Conservation (phyloP, 768 basidiomycete genomes). For the Fibroporia radiculosa region DNA sequence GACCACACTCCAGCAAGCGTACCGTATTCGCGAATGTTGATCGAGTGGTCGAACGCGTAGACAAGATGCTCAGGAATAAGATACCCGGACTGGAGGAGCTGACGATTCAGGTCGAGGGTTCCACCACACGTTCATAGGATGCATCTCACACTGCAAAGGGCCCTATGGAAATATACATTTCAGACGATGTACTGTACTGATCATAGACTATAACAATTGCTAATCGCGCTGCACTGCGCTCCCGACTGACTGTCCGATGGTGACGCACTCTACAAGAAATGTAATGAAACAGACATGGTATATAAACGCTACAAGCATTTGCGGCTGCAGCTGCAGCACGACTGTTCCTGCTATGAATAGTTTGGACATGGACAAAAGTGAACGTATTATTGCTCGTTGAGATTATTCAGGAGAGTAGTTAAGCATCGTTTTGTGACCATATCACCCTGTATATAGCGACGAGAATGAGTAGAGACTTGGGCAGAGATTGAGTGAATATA, state of each 20-base stretch:
- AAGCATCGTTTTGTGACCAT: constrained; percentile 97
- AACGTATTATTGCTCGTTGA: constrained; percentile 42
- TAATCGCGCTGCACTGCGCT: constrained; percentile 3
- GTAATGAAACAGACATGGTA: constrained; percentile 6
- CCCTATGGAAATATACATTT: constrained; percentile 2
- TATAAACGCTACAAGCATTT: constrained; percentile 5
- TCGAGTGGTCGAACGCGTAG: constrained; percentile 68
- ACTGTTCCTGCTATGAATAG: not conserved
- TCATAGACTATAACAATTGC: constrained; percentile 3
- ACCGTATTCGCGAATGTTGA: constrained; percentile 57
- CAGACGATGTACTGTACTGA: constrained; percentile 5
- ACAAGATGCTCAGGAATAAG: constrained; percentile 56
- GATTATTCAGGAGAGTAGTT: constrained; percentile 82
- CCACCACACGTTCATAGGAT: not conserved
- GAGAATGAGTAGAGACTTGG: not conserved
- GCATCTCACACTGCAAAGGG: not conserved
- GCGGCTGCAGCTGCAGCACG: not conserved
- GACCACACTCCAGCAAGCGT: constrained; percentile 39
- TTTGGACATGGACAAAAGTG: not conserved
- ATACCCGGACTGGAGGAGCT: constrained; percentile 85
- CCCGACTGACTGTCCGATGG: constrained; percentile 1
- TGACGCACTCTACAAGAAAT: constrained; percentile 1
- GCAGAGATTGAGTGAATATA: constrained; percentile 23
- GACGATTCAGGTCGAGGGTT: constrained; percentile 56
- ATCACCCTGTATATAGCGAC: constrained; percentile 55